A percentile compares a stretch with the other conserved stretches of the same genome.
phyloP scores from a whole-genome alignment of 2,329 filamentous ascomycete species.

The Verticillium klebahnii region DNA sequence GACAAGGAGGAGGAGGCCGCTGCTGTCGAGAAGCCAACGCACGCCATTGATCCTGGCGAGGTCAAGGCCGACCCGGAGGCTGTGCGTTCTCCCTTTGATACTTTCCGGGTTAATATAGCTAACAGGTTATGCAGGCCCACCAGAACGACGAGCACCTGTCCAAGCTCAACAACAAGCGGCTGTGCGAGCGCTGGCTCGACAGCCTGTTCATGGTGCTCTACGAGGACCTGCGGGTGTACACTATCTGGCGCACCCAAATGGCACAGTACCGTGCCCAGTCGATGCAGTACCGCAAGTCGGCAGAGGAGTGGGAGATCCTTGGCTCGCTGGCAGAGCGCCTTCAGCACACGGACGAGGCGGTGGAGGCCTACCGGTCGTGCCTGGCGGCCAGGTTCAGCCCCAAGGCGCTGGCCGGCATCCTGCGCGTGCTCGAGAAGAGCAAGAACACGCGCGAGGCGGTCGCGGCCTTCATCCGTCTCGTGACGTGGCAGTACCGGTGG shows the following conservation, averaged over 20 bases:
- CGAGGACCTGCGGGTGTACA: conserved; percentile 96
- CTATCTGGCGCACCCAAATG: conserved; percentile 98
- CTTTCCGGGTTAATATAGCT: conserved; percentile 13
- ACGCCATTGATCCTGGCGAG: conserved; percentile 71
- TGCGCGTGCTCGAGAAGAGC: conserved; percentile 71
- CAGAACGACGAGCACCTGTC: conserved; percentile 71
- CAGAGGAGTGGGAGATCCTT: conserved; percentile 97
- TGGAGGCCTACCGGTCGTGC: conserved; percentile 90
- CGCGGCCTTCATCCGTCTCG: conserved; percentile 79
- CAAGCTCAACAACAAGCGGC: conserved; percentile 91
- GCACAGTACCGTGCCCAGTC: conserved; percentile 91
- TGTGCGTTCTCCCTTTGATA: conserved; percentile 34
- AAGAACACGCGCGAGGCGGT: conserved; percentile 79
- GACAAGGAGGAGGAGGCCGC: conserved; percentile 34
- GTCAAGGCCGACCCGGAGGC: conserved; percentile 72
- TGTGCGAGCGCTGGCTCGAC: conserved; percentile 97
- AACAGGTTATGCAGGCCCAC: conserved; percentile 40
- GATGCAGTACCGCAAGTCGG: conserved; percentile 92
- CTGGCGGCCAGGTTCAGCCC: conserved; percentile 86
- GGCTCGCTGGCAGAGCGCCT: conserved; percentile 88
- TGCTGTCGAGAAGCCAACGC: conserved; percentile 70
- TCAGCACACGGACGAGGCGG: conserved; percentile 85
- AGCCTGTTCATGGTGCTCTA: conserved; percentile 99
- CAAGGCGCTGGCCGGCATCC: conserved; percentile 81
- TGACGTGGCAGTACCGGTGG: conserved; percentile 99